These are phyloP conservation scores for Magnolia sinica DNA, from an alignment of 164 flowering plant species.

Conservation along the genomic window DNA sequence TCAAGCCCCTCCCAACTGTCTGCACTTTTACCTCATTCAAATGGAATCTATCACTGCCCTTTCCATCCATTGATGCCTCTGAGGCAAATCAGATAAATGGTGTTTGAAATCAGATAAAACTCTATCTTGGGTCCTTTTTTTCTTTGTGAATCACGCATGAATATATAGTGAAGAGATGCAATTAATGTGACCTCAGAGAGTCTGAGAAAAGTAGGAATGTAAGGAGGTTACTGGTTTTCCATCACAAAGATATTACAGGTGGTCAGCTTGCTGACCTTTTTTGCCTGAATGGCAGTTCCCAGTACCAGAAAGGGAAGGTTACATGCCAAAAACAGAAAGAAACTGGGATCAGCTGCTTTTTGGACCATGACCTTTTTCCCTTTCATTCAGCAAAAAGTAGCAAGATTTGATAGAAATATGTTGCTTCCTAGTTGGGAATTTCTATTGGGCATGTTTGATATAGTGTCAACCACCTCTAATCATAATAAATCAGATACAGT, in stretches of 20 bases:
- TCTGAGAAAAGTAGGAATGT: background rate
- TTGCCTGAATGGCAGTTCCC: background rate
- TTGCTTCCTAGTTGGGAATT: too few species aligned
- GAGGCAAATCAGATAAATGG: background rate
- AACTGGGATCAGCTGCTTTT: background rate
- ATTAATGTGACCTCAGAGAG: background rate
- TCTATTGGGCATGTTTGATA: too few species aligned
- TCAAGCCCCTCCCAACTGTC: background rate
- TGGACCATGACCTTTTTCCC: background rate
- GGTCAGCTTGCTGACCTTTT: background rate
- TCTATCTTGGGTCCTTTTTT: background rate
- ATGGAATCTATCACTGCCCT: background rate
- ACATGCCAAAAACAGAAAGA: background rate
- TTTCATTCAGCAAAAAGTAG: background rate
- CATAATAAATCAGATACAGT: too few species aligned
- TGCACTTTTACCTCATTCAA: background rate
- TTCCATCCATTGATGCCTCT: background rate
- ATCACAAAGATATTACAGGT: background rate
- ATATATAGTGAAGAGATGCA: slow-evolving; percentile 1
- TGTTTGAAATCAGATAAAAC: background rate
- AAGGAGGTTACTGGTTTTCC: background rate
- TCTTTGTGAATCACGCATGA: background rate
- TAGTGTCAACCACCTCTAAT: too few species aligned
- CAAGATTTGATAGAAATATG: background rate
- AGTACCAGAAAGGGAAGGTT: background rate